Evolutionary conservation across 179 eudicot species (phyloP), one percentile per base, ranked within the genome.

Genomic region (Pouteria campechiana): DNA sequence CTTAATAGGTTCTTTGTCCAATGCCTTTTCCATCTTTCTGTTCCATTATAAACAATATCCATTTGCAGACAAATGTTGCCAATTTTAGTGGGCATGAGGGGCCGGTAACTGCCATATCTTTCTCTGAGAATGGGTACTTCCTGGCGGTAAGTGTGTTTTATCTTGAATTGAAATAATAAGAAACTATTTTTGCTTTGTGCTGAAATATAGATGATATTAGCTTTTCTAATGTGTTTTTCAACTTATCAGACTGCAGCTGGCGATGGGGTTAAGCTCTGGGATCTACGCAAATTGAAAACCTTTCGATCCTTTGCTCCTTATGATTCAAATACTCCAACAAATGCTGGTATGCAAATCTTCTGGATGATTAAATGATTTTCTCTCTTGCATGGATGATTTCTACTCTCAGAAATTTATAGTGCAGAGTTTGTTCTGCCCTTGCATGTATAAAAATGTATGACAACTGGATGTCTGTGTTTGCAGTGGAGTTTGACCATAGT

Each of bases 221-320:
- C 6, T 44, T 25, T 34, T 31, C 40, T 35, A 14, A 60, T 54
- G 25, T 42, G 9, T 44, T 48, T 21, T 32, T 41, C 22, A 33
- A 42, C 40, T 52, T 41, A 35, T 53, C 77, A 90, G 98, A 81
- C 96, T 69, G 90, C 98, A 17, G 96, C 98, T 36, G 75, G 70
- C 44, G 98, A 86, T 58, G 98, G 96, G 48, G 98, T 90, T 31
- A 90, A 82, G 57, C 78, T 90, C 35, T 90, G 96, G 94, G 98
- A 90, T 79, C 69, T 90, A 9, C 95, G 95, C 17, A 90, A 73
- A 63, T 38, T 90, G 65, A 86, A 47, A 65, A 90, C 86, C 43
- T 90, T 90, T 52, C 63, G 96, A 50, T 76, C 81, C 16, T 74
- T 90, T 33, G 25, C 93, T 19, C 82, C 90, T 2, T 89, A 81